Percentiles rank a stretch among this genome's conserved stretches.
These are phyloP conservation scores for Colletotrichum sp. DNA, from an alignment of 2,329 filamentous ascomycete species.

Conservation along the genomic window DNA sequence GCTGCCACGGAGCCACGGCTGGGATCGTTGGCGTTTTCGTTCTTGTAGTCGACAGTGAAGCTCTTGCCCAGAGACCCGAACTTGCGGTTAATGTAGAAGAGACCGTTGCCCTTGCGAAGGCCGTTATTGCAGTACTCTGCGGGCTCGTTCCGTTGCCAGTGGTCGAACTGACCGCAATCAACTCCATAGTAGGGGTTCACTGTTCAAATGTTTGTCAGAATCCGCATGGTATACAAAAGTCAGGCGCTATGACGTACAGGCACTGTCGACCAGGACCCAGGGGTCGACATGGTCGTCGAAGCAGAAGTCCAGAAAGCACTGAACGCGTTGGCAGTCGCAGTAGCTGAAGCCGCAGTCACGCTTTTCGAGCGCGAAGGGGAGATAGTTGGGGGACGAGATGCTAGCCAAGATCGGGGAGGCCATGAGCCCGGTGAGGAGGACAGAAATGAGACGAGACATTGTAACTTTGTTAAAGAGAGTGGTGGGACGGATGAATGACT, in stretches of 20 bases:
- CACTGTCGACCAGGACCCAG: not conserved
- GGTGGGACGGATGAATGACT: not conserved
- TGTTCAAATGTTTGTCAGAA: not conserved
- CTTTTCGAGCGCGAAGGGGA: not conserved
- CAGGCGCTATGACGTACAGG: not conserved
- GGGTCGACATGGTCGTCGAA: slow-evolving; percentile 1
- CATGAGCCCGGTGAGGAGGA: not conserved
- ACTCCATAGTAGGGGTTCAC: not conserved
- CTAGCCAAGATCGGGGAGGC: not conserved
- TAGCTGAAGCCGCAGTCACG: not conserved
- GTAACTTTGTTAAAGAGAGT: not conserved
- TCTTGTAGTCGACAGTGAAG: not conserved
- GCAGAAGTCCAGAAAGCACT: not conserved
- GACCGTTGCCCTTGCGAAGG: not conserved
- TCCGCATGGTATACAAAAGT: not conserved
- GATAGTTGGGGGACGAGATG: not conserved
- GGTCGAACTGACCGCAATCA: not conserved
- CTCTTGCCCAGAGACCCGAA: not conserved
- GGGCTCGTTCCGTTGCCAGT: not conserved
- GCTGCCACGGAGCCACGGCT: not conserved
- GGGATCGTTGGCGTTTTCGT: not conserved
- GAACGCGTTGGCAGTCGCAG: not conserved
- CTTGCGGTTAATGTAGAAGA: slow-evolving; percentile 2
- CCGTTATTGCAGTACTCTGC: not conserved
- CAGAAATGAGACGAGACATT: not conserved